These are phyloP conservation scores for Suillus luteus DNA, from an alignment of 768 basidiomycete genomes.

Conservation along the genomic window DNA sequence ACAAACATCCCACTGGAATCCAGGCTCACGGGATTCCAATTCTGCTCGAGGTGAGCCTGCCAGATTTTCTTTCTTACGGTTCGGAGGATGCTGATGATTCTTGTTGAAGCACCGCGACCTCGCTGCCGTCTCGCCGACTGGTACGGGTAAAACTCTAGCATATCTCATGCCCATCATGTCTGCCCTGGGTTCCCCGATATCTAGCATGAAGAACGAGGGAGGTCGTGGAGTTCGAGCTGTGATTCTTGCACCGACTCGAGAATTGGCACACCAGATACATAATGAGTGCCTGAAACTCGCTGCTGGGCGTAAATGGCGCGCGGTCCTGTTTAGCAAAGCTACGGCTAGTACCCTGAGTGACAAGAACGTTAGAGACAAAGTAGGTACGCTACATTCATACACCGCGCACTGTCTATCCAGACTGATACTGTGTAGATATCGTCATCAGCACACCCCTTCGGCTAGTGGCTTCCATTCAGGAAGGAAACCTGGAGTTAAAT, in stretches of 20 bases:
- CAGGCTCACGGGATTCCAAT: constrained; percentile 82
- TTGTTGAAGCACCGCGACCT: constrained; percentile 71
- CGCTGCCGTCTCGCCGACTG: constrained; percentile 94
- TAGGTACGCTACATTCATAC: constrained; percentile 53
- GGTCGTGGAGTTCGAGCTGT: constrained; percentile 73
- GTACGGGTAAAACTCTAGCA: constrained; percentile 94
- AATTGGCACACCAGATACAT: constrained; percentile 94
- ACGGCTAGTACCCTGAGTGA: constrained; percentile 81
- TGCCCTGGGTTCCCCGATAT: constrained; percentile 53
- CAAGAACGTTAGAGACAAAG: constrained; percentile 71
- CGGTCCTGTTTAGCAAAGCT: constrained; percentile 85
- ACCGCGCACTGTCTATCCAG: constrained; percentile 6
- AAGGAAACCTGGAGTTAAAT: constrained; percentile 61
- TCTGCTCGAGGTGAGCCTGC: constrained; percentile 63
- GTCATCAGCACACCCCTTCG: constrained; percentile 92
- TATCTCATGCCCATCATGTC: constrained; percentile 86
- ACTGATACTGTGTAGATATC: constrained; percentile 56
- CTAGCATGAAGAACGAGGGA: constrained; percentile 44
- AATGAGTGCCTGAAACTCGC: constrained; percentile 87
- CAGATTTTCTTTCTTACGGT: background rate
- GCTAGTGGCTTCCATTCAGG: constrained; percentile 77
- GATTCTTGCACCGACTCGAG: constrained; percentile 88
- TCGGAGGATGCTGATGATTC: constrained; percentile 11
- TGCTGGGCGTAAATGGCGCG: constrained; percentile 80
- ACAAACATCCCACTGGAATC: constrained; percentile 73